phyloP scores from a whole-genome alignment of 768 basidiomycete species.

The Auriscalpium vulgare region DNA sequence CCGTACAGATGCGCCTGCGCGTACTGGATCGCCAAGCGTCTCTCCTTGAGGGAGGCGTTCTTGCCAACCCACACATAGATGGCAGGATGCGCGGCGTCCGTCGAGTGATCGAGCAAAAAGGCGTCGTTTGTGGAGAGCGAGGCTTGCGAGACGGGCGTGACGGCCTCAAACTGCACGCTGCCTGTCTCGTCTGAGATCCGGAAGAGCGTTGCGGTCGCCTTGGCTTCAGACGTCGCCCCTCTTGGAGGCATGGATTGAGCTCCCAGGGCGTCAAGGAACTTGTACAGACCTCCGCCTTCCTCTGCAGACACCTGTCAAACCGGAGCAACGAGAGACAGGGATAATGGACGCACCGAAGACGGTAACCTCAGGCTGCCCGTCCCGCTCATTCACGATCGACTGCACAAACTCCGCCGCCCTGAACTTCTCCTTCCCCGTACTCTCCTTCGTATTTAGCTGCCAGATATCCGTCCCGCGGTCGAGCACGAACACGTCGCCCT shows the following conservation, averaged over 20 bases:
- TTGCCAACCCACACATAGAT: slow-evolving; percentile 56
- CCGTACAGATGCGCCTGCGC: slow-evolving; percentile 47
- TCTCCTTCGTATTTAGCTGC: slow-evolving; percentile 50
- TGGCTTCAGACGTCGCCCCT: slow-evolving; percentile 9
- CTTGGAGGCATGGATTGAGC: slow-evolving; percentile 16
- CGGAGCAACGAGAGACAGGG: not conserved
- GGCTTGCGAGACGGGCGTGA: slow-evolving; percentile 23
- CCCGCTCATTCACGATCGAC: slow-evolving; percentile 33
- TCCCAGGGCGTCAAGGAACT: slow-evolving; percentile 44
- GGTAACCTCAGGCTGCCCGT: slow-evolving; percentile 33
- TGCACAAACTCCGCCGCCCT: slow-evolving; percentile 55
- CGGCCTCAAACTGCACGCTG: slow-evolving; percentile 28
- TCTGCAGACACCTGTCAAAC: slow-evolving; percentile 27
- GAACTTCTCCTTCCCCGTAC: slow-evolving; percentile 49
- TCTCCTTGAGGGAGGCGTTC: slow-evolving; percentile 37
- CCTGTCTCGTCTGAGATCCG: slow-evolving; percentile 41
- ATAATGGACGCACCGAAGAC: slow-evolving; percentile 38
- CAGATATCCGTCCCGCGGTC: slow-evolving; percentile 46
- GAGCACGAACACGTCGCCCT: slow-evolving; percentile 51
- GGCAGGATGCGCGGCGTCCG: slow-evolving; percentile 27
- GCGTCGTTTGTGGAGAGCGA: slow-evolving; percentile 41
- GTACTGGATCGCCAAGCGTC: slow-evolving; percentile 45
- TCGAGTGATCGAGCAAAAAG: slow-evolving; percentile 42
- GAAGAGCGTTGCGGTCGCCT: slow-evolving; percentile 24
- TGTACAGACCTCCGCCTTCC: slow-evolving; percentile 39